Base-by-base conservation (phyloP, 495 filamentous ascomycete genomes). In the Trichoderma erinaceum region DNA sequence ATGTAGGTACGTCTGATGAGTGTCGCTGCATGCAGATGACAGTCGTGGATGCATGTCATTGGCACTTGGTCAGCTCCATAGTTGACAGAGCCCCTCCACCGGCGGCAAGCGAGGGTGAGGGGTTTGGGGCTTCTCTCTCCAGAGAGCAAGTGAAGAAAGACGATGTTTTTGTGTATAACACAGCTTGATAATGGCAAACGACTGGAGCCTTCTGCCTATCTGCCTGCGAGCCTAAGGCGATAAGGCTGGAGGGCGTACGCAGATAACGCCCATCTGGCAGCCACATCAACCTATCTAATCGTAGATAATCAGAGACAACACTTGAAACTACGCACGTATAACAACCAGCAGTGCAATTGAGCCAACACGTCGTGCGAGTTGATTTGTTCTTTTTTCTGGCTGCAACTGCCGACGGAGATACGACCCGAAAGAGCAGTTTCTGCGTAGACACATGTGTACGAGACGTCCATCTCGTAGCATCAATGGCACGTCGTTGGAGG, bases 1-100 rank as follows among this genome's bases (percentile, higher is more conserved):
- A 61, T 29, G 27, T 27, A 61, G 56, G 56, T 32, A 61, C 56
- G 56, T 61, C 56, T 61, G 56, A 61, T 61, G 56, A 61, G 56
- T 61, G 56, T 61, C 56, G 56, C 56, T 61, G 56, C 56, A 61
- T 61, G 56, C 56, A 61, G 56, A 61, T 61, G 56, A 61, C 56
- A 32, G 56, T 61, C 56, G 56, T 61, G 56, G 56, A 61, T 61
- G 56, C 56, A 61, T 61, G 56, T 61, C 56, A 61, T 61, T 61
- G 56, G 56, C 56, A 61, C 56, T 61, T 61, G 56, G 18, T 61
- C 56, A 61, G 56, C 56, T 61, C 56, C 56, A 61, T 61, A 61
- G 15, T 61, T 61, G 56, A 15, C 56, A 61, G 48, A 15, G 56
- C 56, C 56, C 56, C 56, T 61, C 56, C 56, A 32, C 27, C 56